Evolutionary conservation across 768 basidiomycete species (phyloP), one percentile per base, ranked within the genome.

Genomic region (Leccinellum albellum): DNA sequence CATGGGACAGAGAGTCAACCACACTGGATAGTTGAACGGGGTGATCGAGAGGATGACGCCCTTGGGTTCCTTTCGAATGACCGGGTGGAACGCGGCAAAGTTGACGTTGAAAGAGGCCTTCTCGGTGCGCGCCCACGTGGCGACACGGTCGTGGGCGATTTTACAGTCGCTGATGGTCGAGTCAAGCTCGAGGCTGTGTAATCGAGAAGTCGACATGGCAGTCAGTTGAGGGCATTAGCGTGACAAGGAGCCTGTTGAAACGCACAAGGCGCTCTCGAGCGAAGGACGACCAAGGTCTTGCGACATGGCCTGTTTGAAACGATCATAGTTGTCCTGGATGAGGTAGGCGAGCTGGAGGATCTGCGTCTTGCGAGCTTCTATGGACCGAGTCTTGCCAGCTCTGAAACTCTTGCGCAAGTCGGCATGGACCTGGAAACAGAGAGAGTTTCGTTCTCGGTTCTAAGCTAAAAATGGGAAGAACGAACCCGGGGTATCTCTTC

Each of bases 1-100:
- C 60, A 92, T 58, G 13, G 87, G 87, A 1, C 76, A 73, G 8
- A 89, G 35, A 0, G 79, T 68, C 51, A 88, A 69, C 76, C 78
- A 85, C 13, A 90, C 57, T 0, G 89, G 90, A 65, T 87, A 89
- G 69, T 90, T 91, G 79, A 88, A 90, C 0, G 88, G 86, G 31
- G 76, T 76, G 54, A 91, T 86, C 62, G 88, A 81, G 49, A 90
- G 73, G 0, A 87, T 79, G 24, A 84, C 79, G 3, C 89, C 89
- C 68, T 93, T 94, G 46, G 92, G 78, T 61, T 90, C 88, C 63
- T 90, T 89, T 53, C 82, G 77, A 2, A 90, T 78, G 14, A 78
- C 75, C 1, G 90, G 89, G 9, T 78, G 75, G 78, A 89, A 82
- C 0, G 82, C 73, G 7, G 73, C 75, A 64, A 77, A 88, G 62